Evolutionary conservation across 2,329 filamentous ascomycete species (phyloP).

Genomic region (Paecilomyces sp.): DNA sequence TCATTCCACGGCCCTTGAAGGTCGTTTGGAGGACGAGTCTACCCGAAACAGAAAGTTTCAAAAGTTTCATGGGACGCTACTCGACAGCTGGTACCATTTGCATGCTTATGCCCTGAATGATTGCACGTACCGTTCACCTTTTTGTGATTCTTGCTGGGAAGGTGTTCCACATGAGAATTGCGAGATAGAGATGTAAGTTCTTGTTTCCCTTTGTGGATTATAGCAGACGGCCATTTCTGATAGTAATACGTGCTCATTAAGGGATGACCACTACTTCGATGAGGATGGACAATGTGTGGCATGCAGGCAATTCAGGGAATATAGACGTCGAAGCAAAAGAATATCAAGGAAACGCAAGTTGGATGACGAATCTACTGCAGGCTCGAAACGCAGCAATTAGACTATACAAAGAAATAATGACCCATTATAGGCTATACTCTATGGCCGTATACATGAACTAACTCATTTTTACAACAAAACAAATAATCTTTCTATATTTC

Average conservation of each 20-base stretch:
- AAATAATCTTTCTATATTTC: too few relatives aligned
- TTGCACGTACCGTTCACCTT: constrained; percentile 1
- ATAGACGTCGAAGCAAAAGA: constrained; percentile 4
- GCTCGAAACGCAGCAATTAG: too few relatives aligned
- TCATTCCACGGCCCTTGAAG: not conserved
- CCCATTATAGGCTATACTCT: too few relatives aligned
- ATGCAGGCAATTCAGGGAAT: not conserved
- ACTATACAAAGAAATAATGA: too few relatives aligned
- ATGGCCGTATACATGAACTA: too few relatives aligned
- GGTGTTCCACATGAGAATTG: not conserved
- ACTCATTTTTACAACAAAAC: too few relatives aligned
- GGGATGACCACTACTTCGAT: constrained; percentile 9
- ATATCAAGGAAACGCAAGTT: constrained; percentile 21
- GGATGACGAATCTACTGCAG: not conserved
- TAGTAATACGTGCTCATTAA: not conserved
- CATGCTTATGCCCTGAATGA: not conserved
- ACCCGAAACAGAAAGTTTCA: not conserved
- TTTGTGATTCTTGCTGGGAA: constrained; percentile 2
- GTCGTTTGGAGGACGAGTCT: not conserved
- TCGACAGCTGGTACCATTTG: not conserved
- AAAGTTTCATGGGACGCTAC: not conserved
- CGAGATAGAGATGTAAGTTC: constrained; percentile 3
- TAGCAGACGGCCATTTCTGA: not conserved
- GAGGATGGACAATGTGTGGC: constrained; percentile 7
- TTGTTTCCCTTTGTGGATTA: not conserved